Base-by-base conservation (phyloP, 805 yeast species). In the Pichia scutulata region DNA sequence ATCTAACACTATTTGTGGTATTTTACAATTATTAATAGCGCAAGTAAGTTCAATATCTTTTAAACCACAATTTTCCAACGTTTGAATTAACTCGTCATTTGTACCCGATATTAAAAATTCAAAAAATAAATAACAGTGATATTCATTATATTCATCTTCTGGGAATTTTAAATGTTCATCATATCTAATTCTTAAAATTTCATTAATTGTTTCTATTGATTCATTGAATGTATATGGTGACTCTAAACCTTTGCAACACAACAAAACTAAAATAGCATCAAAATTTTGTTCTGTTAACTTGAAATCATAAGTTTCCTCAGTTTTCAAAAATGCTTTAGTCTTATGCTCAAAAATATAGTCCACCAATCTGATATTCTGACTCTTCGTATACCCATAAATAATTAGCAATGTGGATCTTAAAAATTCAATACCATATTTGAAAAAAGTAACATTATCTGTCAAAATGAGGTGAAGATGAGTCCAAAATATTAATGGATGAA, bases 241-340 rank as follows among this genome's bases (percentile, higher is more conserved):
- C 37, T 77, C 74, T 40, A 84, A 63, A 0, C 90, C 92, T 58
- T 76, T 81, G 4, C 77, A 69, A 19, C 78, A 64, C 21, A 76
- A 59, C 42, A 70, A 68, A 28, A 79, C 62, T 36, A 84, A 60
- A 19, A 78, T 70, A 26, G 73, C 70, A 50, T 82, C 80, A 55
- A 83, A 74, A 58, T 77, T 81, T 2, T 67, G 67, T 30, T 61
- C 62, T 0, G 70, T 67, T 50, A 82, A 63, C 10, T 56, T 56
- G 8, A 78, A 58, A 3, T 67, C 70, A 51, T 70, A 70, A 13
- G 64, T 21, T 0, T 55, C 50, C 56, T 84, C 90, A 53, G 74
- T 65, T 5, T 67, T 64, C 1, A 59, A 57, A 5, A 83, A 80
- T 53, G 80, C 72, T 0, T 62, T 56, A 28, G 59, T 45, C 57